Evolutionary conservation across 2,329 filamentous ascomycete genomes (phyloP), one percentile per base, ranked within the genome.

Genomic region (Orbilia blumenaviensis): DNA sequence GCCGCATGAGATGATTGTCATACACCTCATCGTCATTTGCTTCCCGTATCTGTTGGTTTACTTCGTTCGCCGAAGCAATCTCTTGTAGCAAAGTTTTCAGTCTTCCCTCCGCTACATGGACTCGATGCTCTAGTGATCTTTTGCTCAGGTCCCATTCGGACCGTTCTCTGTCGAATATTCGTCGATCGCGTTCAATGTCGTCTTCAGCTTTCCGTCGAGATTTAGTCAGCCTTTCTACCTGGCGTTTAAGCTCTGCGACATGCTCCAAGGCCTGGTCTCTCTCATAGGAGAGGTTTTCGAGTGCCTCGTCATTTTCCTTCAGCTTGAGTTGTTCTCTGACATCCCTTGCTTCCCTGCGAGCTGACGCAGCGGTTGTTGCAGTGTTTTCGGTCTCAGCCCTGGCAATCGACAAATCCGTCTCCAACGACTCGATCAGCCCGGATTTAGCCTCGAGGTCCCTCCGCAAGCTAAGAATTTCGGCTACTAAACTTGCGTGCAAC

Each of bases 371-470:
- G 42, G 86, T 88, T 21, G 86, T 85, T 75, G 89, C 88, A 7
- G 96, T 83, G 0, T 86, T 83, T 75, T 96, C 93, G 78, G 92
- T 90, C 78, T 98, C 93, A 69, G 88, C 87, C 66, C 89, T 89
- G 0, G 89, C 86, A 0, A 87, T 84, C 77, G 96, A 89, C 34
- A 99, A 84, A 25, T 87, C 89, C 0, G 87, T 85, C 83, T 99
- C 95, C 14, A 99, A 86, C 63, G 88, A 89, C 81, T 97, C 94
- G 66, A 99, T 97, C 63, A 93, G 87, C 80, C 89, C 92, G 48
- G 90, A 88, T 83, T 97, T 97, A 44, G 92, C 92, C 81, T 99
- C 95, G 77, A 98, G 89, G 78, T 99, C 95, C 71, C 95, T 88
- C 21, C 94, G 89, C 58, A 99, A 84, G 1, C 90, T 89, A 41